These are phyloP conservation scores for Cocos nucifera DNA, from an alignment of 176 grass and related monocot species.

Conservation along the genomic window DNA sequence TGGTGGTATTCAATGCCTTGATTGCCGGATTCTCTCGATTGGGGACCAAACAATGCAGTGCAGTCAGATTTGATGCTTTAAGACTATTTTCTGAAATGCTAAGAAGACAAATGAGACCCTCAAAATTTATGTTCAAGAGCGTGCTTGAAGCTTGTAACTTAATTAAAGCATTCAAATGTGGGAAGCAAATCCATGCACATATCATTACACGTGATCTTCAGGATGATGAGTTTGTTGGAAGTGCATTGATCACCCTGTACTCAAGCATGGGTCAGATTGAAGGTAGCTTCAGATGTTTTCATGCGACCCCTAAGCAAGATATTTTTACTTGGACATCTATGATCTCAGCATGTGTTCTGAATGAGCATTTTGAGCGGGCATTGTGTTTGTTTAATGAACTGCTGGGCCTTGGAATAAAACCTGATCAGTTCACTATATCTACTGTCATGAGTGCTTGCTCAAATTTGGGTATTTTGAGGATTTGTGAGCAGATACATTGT, in stretches of 20 bases:
- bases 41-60: slow-evolving; percentile 43
- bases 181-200: slow-evolving; percentile 68
- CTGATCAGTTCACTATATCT: slow-evolving; percentile 40
- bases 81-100: slow-evolving; percentile 52
- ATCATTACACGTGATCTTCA: slow-evolving; percentile 49
- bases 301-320: slow-evolving; percentile 35
- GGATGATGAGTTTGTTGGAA: slow-evolving; percentile 46
- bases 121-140: slow-evolving; percentile 62
- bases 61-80: slow-evolving; percentile 37
- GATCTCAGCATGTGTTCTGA: slow-evolving; percentile 41
- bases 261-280: slow-evolving; percentile 29
- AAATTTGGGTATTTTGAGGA: slow-evolving; percentile 32
- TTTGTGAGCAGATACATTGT: slow-evolving; percentile 52
- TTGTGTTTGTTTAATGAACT: slow-evolving; percentile 52
- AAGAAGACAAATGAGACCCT: slow-evolving; percentile 43
- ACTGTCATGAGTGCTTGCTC: slow-evolving; percentile 45
- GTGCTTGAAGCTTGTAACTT: slow-evolving; percentile 64
- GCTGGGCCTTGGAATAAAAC: slow-evolving; percentile 22
- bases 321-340: slow-evolving; percentile 57
- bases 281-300: slow-evolving; percentile 58
- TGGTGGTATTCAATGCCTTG: slow-evolving; percentile 67
- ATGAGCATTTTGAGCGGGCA: slow-evolving; percentile 40
- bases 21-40: slow-evolving; percentile 67
- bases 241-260: slow-evolving; percentile 53
- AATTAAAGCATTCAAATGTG: slow-evolving; percentile 30